Conservation (phyloP, 805 yeast genomes). For the Yarrowia sp. region DNA sequence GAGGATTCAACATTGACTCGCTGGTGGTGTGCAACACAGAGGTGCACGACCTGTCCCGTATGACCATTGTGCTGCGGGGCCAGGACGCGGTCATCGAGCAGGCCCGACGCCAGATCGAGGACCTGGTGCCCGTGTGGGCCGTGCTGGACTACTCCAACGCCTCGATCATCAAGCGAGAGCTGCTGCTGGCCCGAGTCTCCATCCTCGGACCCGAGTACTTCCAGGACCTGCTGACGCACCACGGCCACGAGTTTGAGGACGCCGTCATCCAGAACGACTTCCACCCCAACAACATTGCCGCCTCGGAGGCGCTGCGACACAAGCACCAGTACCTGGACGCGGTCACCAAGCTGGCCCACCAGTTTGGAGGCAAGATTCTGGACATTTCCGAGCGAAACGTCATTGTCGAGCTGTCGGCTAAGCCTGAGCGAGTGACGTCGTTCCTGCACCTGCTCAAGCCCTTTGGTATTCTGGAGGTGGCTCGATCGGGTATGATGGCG, state of each 20-base stretch:
- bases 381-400: conserved; percentile 94
- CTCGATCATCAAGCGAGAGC: conserved; percentile 88
- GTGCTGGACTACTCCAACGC: conserved; percentile 92
- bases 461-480: conserved; percentile 94
- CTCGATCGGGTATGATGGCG: conserved; percentile 99
- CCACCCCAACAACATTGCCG: conserved; percentile 90
- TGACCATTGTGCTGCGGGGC: conserved; percentile 95
- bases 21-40: conserved; percentile 96
- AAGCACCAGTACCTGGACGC: conserved; percentile 89
- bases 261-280: conserved; percentile 54
- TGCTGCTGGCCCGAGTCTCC: conserved; percentile 89
- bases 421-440: conserved; percentile 86
- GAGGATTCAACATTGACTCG: conserved; percentile 98
- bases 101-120: conserved; percentile 97
- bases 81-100: conserved; percentile 97
- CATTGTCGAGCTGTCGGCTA: conserved; percentile 91
- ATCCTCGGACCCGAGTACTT: conserved; percentile 97
- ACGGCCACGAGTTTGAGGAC: conserved; percentile 56
- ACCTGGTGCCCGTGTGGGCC: conserved; percentile 97
- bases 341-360: conserved; percentile 76
- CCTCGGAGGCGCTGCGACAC: conserved; percentile 92
- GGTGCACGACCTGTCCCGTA: conserved; percentile 91
- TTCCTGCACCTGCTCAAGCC: conserved; percentile 91
- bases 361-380: conserved; percentile 91
- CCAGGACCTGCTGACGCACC: conserved; percentile 90